Evolutionary conservation across 805 yeast species (phyloP).

Genomic region (Ogataea paraovalis): DNA sequence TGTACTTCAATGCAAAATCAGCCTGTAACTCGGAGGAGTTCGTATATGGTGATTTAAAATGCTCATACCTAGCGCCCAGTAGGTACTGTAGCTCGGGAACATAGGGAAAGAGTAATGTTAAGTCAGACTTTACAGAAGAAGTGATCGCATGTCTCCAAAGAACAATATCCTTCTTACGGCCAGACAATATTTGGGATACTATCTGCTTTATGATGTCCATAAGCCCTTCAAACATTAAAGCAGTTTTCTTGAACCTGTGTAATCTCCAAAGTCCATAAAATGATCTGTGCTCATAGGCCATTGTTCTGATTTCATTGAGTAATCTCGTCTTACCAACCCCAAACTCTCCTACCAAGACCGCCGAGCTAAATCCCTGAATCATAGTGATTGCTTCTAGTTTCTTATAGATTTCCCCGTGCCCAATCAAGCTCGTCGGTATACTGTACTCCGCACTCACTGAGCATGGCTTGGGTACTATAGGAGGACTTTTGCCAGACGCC

Average conservation of each 20-base stretch:
- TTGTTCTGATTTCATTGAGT: constrained; percentile 35
- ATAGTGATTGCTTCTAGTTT: constrained; percentile 22
- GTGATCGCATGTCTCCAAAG: constrained; percentile 40
- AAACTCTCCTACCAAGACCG: constrained; percentile 37
- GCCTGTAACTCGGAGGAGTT: constrained; percentile 24
- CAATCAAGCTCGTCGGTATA: constrained; percentile 27
- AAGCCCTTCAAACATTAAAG: constrained; percentile 14
- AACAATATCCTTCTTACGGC: constrained; percentile 32
- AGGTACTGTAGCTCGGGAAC: constrained; percentile 42
- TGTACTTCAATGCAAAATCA: constrained; percentile 39
- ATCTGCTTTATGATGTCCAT: constrained; percentile 26
- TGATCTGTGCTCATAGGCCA: constrained; percentile 30
- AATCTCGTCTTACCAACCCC: constrained; percentile 47
- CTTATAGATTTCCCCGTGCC: constrained; percentile 25
- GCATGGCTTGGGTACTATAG: not conserved
- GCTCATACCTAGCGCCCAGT: constrained; percentile 39
- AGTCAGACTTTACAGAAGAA: constrained; percentile 37
- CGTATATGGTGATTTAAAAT: constrained; percentile 19
- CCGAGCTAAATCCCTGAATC: constrained; percentile 19
- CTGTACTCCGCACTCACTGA: constrained; percentile 1
- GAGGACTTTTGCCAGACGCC: constrained; percentile 1
- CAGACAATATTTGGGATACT: constrained; percentile 38
- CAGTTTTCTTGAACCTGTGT: constrained; percentile 24
- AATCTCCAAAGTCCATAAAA: constrained; percentile 31
- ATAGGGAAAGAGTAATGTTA: constrained; percentile 36